phyloP scores from a whole-genome alignment of 768 basidiomycete genomes.

The Pulveroboletus sp. region DNA sequence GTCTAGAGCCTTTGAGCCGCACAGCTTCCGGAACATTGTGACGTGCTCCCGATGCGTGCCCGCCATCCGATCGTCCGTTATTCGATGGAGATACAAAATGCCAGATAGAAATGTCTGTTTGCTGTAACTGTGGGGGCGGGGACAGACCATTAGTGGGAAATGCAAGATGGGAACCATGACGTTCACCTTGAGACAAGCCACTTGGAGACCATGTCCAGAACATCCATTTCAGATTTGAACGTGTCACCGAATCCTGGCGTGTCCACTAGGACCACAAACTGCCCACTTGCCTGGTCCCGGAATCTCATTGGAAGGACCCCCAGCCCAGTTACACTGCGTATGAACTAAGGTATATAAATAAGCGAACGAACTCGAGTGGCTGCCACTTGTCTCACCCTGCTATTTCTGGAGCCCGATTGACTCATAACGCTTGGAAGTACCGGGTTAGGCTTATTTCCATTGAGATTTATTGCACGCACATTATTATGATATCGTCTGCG shows the following conservation, averaged over 20 bases:
- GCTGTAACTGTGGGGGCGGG: too few species aligned
- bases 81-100: too few species aligned
- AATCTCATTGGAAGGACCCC: slow-evolving; percentile 5
- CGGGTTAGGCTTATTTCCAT: background rate
- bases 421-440: slow-evolving; percentile 12
- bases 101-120: too few species aligned
- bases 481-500: background rate
- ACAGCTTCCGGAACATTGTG: too few species aligned
- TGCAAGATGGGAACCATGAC: too few species aligned
- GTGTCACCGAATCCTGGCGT: slow-evolving; percentile 24
- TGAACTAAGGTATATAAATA: too few species aligned
- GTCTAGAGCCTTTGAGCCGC: too few species aligned
- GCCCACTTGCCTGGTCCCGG: background rate
- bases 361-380: too few species aligned
- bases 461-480: background rate
- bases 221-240: slow-evolving; percentile 7
- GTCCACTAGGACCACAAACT: slow-evolving; percentile 19
- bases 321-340: too few species aligned
- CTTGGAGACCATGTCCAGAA: slow-evolving; percentile 10
- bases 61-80: too few species aligned
- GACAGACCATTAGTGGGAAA: too few species aligned
- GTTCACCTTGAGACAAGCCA: slow-evolving; percentile 18
- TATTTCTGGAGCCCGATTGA: slow-evolving; percentile 13
- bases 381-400: slow-evolving; percentile 13
- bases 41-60: too few species aligned